Evolutionary conservation across 208 protist species (phyloP).

Genomic region (Lotmaria passim): DNA sequence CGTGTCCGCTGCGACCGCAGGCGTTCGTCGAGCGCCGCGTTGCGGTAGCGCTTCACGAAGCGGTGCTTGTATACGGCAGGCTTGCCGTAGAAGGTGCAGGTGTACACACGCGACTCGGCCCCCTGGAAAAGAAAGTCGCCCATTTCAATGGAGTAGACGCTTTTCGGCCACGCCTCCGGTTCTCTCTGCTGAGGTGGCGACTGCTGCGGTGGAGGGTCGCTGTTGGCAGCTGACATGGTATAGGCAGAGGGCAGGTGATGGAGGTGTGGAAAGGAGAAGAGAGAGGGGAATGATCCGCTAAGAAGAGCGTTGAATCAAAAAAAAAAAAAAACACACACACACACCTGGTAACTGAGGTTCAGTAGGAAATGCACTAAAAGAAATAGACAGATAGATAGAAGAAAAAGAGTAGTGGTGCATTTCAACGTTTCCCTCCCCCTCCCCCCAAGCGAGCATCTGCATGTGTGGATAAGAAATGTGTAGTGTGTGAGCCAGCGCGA

Average conservation of each 20-base stretch:
- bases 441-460: too few relatives aligned
- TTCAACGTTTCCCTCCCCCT: too few relatives aligned
- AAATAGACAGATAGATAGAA: too few relatives aligned
- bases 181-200: neutral
- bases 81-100: slow-evolving; percentile 62
- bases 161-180: slow-evolving; percentile 14
- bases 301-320: too few relatives aligned
- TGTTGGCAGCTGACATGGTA: slow-evolving; percentile 1
- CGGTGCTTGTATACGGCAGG: slow-evolving; percentile 75
- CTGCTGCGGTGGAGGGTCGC: neutral
- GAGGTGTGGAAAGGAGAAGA: too few relatives aligned
- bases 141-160: slow-evolving; percentile 19
- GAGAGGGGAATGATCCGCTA: too few relatives aligned
- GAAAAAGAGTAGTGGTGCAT: too few relatives aligned
- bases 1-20: slow-evolving; percentile 81
- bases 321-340: neutral
- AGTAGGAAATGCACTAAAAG: too few relatives aligned
- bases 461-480: too few relatives aligned
- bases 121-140: slow-evolving; percentile 63
- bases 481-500: too few relatives aligned
- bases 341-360: too few relatives aligned
- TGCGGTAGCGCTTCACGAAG: slow-evolving; percentile 81
- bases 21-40: slow-evolving; percentile 70
- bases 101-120: slow-evolving; percentile 83
- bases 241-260: too few relatives aligned